phyloP scores from a whole-genome alignment of 148 eudicot species.

The Silene latifolia region DNA sequence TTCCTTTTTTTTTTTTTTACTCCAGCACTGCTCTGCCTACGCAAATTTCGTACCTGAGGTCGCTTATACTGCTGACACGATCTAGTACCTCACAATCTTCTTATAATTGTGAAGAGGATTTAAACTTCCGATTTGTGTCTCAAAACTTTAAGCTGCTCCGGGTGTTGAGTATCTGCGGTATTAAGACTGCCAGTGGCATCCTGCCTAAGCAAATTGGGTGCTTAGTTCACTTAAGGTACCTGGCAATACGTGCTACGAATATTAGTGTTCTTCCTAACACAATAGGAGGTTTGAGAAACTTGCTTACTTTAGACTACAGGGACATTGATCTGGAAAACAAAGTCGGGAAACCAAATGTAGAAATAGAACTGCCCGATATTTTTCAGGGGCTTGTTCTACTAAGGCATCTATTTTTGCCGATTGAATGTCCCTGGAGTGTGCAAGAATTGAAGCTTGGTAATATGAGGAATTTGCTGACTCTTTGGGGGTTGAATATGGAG shows the following conservation, averaged over 20 bases:
- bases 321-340: not conserved
- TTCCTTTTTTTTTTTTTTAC: not conserved
- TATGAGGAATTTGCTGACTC: conserved; percentile 15
- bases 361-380: conserved; percentile 5
- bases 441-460: conserved; percentile 2
- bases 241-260: conserved; percentile 12
- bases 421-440: conserved; percentile 16
- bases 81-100: not conserved
- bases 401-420: conserved; percentile 1
- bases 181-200: conserved; percentile 3
- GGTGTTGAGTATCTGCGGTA: conserved; percentile 14
- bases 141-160: conserved; percentile 19
- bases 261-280: conserved; percentile 11
- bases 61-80: conserved; percentile 8
- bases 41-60: conserved; percentile 9
- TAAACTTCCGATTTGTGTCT: not conserved
- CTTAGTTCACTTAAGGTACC: conserved; percentile 20
- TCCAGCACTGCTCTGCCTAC: conserved; percentile 5
- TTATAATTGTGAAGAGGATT: not conserved
- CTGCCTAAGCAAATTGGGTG: conserved; percentile 17
- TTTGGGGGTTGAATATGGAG: conserved; percentile 22
- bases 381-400: conserved; percentile 14
- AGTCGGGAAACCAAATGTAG: not conserved
- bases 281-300: conserved; percentile 3
- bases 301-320: conserved; percentile 17